Percentiles rank a stretch among this genome's conserved stretches.
Conservation (phyloP, 179 eudicot genomes). For the Vitellaria paradoxa region DNA sequence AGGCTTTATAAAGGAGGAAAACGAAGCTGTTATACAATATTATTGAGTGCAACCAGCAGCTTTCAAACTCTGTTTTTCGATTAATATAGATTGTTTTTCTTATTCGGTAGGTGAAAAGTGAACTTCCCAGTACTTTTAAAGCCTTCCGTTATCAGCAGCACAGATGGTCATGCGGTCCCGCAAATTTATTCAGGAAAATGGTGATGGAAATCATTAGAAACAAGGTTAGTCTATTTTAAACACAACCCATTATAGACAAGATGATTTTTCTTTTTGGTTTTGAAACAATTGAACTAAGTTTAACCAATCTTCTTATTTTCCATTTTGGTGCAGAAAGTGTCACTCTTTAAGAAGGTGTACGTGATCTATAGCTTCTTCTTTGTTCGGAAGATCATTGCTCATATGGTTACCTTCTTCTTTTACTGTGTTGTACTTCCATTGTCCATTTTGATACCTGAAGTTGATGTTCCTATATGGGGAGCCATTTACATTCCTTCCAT, state of each 20-base stretch:
- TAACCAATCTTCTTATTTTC: slow-evolving; percentile 1
- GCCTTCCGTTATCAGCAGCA: slow-evolving; percentile 67
- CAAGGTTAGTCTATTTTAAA: slow-evolving; percentile 33
- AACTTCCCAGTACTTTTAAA: slow-evolving; percentile 66
- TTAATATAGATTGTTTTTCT: neutral
- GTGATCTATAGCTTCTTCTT: slow-evolving; percentile 59
- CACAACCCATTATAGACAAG: neutral
- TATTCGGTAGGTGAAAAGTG: slow-evolving; percentile 49
- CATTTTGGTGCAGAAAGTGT: slow-evolving; percentile 41
- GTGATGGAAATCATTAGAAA: slow-evolving; percentile 53
- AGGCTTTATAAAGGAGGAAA: too few species aligned
- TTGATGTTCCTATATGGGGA: slow-evolving; percentile 49
- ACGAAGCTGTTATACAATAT: too few species aligned
- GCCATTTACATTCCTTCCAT: slow-evolving; percentile 48
- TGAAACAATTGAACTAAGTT: neutral
- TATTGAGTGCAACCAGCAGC: too few species aligned
- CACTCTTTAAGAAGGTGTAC: slow-evolving; percentile 40
- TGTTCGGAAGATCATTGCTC: slow-evolving; percentile 50
- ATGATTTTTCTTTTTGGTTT: neutral
- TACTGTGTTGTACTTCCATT: slow-evolving; percentile 47
- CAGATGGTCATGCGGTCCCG: slow-evolving; percentile 74
- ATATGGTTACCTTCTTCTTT: slow-evolving; percentile 47
- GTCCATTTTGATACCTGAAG: slow-evolving; percentile 44
- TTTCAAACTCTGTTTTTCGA: neutral
- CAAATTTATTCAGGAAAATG: slow-evolving; percentile 64